Conservation (phyloP, 2,329 filamentous ascomycete species). For the Domatiomyces globalis region DNA sequence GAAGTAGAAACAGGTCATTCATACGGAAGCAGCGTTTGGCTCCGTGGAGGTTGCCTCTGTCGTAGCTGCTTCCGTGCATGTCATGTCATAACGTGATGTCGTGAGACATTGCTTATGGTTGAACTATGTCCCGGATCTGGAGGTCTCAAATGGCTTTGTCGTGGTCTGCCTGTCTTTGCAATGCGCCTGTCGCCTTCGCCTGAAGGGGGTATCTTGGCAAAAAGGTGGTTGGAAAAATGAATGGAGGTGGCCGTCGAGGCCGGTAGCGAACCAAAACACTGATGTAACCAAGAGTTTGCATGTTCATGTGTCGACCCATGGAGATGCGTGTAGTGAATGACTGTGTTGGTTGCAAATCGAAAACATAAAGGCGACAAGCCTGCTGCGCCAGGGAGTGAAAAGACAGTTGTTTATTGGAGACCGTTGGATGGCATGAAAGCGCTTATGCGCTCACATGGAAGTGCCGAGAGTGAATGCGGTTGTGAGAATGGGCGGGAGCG, state of each 20-base stretch:
- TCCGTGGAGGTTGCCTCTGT: background rate
- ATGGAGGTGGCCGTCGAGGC: constrained; percentile 12
- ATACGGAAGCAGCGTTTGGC: background rate
- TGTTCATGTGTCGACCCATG: constrained; percentile 17
- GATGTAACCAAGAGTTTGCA: constrained; percentile 4
- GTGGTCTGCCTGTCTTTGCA: background rate
- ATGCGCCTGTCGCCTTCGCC: background rate
- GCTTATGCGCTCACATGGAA: constrained; percentile 8
- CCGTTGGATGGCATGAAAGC: background rate
- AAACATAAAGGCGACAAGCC: constrained; percentile 3
- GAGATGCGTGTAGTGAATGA: constrained; percentile 11
- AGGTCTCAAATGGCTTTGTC: background rate
- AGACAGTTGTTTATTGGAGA: background rate
- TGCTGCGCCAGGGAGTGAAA: constrained; percentile 2
- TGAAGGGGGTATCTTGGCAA: background rate
- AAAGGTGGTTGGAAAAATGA: background rate
- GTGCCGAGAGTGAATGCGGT: constrained; percentile 16
- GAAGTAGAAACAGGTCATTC: background rate
- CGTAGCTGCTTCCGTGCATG: background rate
- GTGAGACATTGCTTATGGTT: background rate
- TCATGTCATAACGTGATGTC: background rate
- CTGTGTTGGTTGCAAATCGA: constrained; percentile 9
- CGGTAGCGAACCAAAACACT: constrained; percentile 13
- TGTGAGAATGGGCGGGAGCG: constrained; percentile 5
- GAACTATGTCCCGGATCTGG: background rate